Conservation (phyloP, 805 yeast species). For the Candida yuanshanica region DNA sequence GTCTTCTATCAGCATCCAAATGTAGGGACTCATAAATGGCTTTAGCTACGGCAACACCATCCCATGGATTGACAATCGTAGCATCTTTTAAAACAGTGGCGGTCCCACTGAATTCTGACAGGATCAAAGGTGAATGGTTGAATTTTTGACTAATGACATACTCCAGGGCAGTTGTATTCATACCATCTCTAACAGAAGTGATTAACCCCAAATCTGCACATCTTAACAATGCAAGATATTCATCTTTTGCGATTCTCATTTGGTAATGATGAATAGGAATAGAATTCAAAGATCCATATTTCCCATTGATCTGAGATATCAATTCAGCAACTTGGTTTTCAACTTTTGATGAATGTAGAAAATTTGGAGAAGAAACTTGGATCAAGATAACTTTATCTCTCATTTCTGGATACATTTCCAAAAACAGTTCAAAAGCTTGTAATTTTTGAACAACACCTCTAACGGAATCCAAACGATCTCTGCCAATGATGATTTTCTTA, state of each 20-base stretch:
- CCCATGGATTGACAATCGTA: slow-evolving; percentile 93
- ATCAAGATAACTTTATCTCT: slow-evolving; percentile 78
- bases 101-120: slow-evolving; percentile 93
- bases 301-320: slow-evolving; percentile 75
- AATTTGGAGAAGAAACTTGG: slow-evolving; percentile 79
- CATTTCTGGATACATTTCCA: slow-evolving; percentile 93
- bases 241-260: slow-evolving; percentile 81
- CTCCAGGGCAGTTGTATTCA: slow-evolving; percentile 93
- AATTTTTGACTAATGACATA: slow-evolving; percentile 82
- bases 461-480: slow-evolving; percentile 88
- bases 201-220: slow-evolving; percentile 88
- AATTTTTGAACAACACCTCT: slow-evolving; percentile 92
- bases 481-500: slow-evolving; percentile 81
- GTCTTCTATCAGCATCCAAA: slow-evolving; percentile 44
- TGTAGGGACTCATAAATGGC: slow-evolving; percentile 65
- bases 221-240: slow-evolving; percentile 80
- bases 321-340: slow-evolving; percentile 82
- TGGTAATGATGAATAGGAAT: slow-evolving; percentile 92
- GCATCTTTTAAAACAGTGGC: slow-evolving; percentile 67
- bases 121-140: slow-evolving; percentile 67
- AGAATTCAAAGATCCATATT: slow-evolving; percentile 74
- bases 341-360: slow-evolving; percentile 45
- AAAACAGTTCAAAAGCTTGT: slow-evolving; percentile 82
- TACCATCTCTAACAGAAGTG: slow-evolving; percentile 91
- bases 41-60: slow-evolving; percentile 86